Base-by-base conservation (phyloP, 192 early-diverging fungal species). In the Backusella macrospora region DNA sequence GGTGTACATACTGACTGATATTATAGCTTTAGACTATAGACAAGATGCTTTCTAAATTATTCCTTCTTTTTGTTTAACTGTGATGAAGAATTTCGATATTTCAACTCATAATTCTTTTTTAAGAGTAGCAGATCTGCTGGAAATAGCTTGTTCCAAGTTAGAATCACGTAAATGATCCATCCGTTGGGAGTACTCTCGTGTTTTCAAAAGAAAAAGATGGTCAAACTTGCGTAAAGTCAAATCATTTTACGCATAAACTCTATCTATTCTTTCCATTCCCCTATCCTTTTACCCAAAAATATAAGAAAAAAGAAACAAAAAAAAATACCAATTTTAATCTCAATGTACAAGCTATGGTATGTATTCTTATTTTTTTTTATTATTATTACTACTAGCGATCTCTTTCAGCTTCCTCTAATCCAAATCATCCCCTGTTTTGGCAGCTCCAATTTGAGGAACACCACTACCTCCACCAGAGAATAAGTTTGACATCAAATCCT, bases 401-500 rank as follows among this genome's bases (percentile, higher is more conserved):
- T 13, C 21, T 5, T 59, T 59, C 52, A 15, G 29, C 16, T 18
- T 42, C 39, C n/a, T 42, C 18, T 66, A 66, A 66, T 66, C 65
- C 37, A 66, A 21, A 12, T 66, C 65, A 5, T 66, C 65, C 12
- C 65, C 18, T 23, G 65, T 40, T 12, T 66, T 66, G 18, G 38
- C 65, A 66, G 62, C 38, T 39, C 65, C 65, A 9, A 66, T 18
- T 23, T 66, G 65, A 18, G 38, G 38, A 23, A 39, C 64, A 65
- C 37, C 64, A 42, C 37, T 39, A 18, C 64, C 64, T 14, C 67
- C 67, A 14, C 81, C 85, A 47, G 73, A 71, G 47, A 87, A 87
- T 21, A 87, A 72, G 64, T 81, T 87, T 68, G 78, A 81, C 86
- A 87, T 83, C 39, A 87, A 48, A 66, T 87, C 86, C 18, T 80